Evolutionary conservation across 139 green algal species (phyloP).

Genomic region (Picochlorum sp.): DNA sequence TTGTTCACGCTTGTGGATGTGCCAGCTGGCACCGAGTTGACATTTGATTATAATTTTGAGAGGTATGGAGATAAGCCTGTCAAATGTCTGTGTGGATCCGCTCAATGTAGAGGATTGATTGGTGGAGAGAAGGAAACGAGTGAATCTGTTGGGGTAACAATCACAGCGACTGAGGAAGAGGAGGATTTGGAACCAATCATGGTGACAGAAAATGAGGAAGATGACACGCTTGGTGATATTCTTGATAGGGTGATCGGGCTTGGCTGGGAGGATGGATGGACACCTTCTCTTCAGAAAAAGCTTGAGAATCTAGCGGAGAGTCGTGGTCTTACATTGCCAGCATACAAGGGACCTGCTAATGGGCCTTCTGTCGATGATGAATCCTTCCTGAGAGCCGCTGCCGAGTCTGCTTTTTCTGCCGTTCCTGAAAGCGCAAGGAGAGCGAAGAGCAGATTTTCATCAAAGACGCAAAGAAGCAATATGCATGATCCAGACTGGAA

Average conservation of each 20-base stretch:
- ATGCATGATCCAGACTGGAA: slow-evolving; percentile 1
- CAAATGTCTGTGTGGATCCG: slow-evolving; percentile 52
- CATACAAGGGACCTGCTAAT: neutral
- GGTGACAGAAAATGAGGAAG: slow-evolving; percentile 51
- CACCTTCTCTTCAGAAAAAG: slow-evolving; percentile 9
- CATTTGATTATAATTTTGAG: slow-evolving; percentile 99
- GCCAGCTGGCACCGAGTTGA: slow-evolving; percentile 73
- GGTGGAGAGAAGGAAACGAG: slow-evolving; percentile 46
- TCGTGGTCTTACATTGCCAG: neutral
- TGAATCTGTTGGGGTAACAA: neutral
- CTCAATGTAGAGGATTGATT: slow-evolving; percentile 70
- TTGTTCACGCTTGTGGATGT: slow-evolving; percentile 74
- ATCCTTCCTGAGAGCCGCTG: neutral
- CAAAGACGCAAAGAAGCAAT: neutral
- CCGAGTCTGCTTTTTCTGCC: neutral
- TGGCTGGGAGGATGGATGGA: slow-evolving; percentile 13
- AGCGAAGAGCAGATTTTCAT: neutral
- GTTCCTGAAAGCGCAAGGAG: neutral
- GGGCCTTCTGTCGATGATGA: slow-evolving; percentile 4
- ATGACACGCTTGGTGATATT: slow-evolving; percentile 47
- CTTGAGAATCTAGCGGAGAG: neutral
- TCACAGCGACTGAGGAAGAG: slow-evolving; percentile 9
- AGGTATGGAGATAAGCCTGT: slow-evolving; percentile 80
- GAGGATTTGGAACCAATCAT: slow-evolving; percentile 72
- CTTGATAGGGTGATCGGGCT: slow-evolving; percentile 59